Base-by-base conservation (phyloP, 768 basidiomycete genomes). In the Coprinopsis cinerea region DNA sequence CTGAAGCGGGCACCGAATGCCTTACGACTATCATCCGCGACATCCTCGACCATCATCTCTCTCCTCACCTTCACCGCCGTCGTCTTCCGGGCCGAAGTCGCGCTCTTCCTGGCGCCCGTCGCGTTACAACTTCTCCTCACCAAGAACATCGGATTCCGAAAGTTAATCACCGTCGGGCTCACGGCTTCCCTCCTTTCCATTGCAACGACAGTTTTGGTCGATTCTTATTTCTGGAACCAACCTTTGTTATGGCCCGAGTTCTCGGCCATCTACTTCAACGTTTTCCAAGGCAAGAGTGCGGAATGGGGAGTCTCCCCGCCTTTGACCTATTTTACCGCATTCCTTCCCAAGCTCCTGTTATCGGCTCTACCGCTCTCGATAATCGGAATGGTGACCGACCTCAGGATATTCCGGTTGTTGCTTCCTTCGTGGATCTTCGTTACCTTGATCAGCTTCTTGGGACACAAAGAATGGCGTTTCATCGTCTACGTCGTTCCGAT, bases 391-490 rank as follows among this genome's bases (percentile, higher is more conserved):
- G 22, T 69, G 5, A 49, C 70, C 14, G 81, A 88, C 55, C 55
- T 54, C 7, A 73, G 78, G 7, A 67, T 81, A 37, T 75, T 77
- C 2, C 60, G 66, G 2, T 68, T 87, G 30, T 64, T 84, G 3
- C 43, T 74, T 9, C 78, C 84, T 0, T 71, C 78, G 2, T 23
- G 82, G 3, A 50, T 59, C 0, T 88, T 85, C 52, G 59, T 91
- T 6, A 64, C 60, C 2, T 56, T 84, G 2, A 78, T 98, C 63
- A 93, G 92, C 61, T 70, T 62, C 25, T 71, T 97, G 1, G 84
- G 79, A 0, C 96, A 99, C 67, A 99, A 99, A 63, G 96, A 99
- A 67, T 99, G 96, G 96, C 79, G 96, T 5, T 99, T 99, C 66
- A 72, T 98, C 49, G 76, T 92, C 6, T 98, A 98, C 60, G 76